These are phyloP conservation scores for Bretschneidera sinensis DNA, from an alignment of 345 rosid species.

Conservation along the genomic window DNA sequence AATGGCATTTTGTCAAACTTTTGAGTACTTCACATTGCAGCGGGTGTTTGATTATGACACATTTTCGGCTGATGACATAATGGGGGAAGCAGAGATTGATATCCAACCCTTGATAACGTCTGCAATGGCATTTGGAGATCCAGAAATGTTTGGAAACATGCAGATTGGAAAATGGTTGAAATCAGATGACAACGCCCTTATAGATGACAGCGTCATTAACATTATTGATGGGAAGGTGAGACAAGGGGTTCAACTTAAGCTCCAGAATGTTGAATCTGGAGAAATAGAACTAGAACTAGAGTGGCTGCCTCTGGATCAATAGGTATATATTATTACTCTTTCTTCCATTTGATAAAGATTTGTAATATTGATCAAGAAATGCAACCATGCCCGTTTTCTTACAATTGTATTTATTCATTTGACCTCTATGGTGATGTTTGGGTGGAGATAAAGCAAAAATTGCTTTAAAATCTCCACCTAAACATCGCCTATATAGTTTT, in stretches of 20 bases:
- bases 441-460: too few relatives aligned
- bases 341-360: constrained; percentile 6
- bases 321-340: constrained; percentile 11
- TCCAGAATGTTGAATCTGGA: constrained; percentile 95
- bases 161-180: constrained; percentile 97
- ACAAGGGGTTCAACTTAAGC: constrained; percentile 66
- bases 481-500: too few relatives aligned
- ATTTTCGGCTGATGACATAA: constrained; percentile 94
- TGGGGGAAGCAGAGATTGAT: constrained; percentile 97
- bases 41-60: constrained; percentile 81
- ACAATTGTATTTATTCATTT: constrained; percentile 14
- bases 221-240: constrained; percentile 90
- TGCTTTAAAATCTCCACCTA: too few relatives aligned
- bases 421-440: too few relatives aligned
- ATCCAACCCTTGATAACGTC: constrained; percentile 86
- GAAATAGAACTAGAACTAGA: constrained; percentile 70
- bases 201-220: constrained; percentile 77
- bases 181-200: constrained; percentile 80
- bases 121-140: constrained; percentile 92
- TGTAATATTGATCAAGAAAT: not conserved
- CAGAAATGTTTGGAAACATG: constrained; percentile 86
- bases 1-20: not conserved
- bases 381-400: not conserved
- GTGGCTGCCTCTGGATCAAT: constrained; percentile 82
- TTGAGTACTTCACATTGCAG: constrained; percentile 35